Base-by-base conservation (phyloP, 1,284 basidiomycete species). In the Malassezia cuniculi region DNA sequence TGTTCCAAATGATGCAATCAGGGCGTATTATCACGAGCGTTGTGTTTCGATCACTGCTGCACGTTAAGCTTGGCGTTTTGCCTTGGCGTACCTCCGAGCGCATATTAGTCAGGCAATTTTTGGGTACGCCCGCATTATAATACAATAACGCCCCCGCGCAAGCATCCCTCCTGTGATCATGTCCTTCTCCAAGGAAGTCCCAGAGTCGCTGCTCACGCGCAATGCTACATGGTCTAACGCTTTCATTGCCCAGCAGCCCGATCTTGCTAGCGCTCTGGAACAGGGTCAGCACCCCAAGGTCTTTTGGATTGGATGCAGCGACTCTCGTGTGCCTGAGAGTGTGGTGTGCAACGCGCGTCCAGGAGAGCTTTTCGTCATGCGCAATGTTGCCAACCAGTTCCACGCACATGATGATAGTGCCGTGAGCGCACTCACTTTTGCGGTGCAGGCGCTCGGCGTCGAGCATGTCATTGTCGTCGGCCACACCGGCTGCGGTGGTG, bases 361-460 rank as follows among this genome's bases (percentile, higher is more conserved):
- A 10, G 65, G 65, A 12, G 60, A 68, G 41, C 54, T 66, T 41
- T 67, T 64, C 41, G 53, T 55, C 25, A 54, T 66, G 40, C 60
- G 68, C 32, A 70, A 69, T 54, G 61, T 70, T 17, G 69, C 69
- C 21, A 68, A 69, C 45, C 68, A 69, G 50, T 79, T 87, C 70
- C 80, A 79, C 52, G 70, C 73, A 1, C 70, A 80, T 47, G 89
- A 95, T 68, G 76, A 78, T 56, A 85, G 77, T 51, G 78, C 78
- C 1, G 72, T 78, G 34, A 76, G 85, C 1, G 82, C 85, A 2
- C 74, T 95, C 47, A 73, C 78, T 6, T 94, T 82, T 68, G 87
- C 83, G 6, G 73, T 94, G 27, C 74, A 76, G 50, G 71, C 75
- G 52, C 72, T 93, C 42, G 80, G 81, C 41, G 80, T 89, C 28